phyloP scores from a whole-genome alignment of 1,139 yeast genomes.

The Pichia sp. region DNA sequence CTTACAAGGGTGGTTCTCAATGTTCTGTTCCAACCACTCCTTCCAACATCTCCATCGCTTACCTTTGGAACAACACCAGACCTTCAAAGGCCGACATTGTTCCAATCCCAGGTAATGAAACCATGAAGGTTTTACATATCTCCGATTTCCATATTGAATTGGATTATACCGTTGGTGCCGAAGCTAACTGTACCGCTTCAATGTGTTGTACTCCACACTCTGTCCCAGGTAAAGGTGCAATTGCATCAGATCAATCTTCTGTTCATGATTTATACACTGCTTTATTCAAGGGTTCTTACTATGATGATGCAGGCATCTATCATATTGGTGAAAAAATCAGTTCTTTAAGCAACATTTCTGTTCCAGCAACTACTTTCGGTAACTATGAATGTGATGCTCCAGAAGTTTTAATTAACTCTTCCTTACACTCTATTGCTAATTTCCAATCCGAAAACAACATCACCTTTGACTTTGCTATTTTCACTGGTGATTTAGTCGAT shows the following conservation, averaged over 20 bases:
- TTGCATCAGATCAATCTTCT: slow-evolving; percentile 23
- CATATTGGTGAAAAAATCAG: slow-evolving; percentile 16
- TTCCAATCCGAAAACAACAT: slow-evolving; percentile 34
- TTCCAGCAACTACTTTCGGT: slow-evolving; percentile 62
- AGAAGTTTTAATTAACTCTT: slow-evolving; percentile 53
- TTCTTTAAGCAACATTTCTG: slow-evolving; percentile 8
- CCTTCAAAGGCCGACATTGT: slow-evolving; percentile 36
- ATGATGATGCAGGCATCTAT: slow-evolving; percentile 21
- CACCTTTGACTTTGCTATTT: slow-evolving; percentile 56
- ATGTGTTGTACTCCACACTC: slow-evolving; percentile 47
- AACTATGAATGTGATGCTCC: slow-evolving; percentile 66
- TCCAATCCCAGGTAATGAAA: slow-evolving; percentile 37
- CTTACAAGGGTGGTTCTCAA: slow-evolving; percentile 40
- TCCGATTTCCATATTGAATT: slow-evolving; percentile 64
- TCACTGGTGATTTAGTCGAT: slow-evolving; percentile 59
- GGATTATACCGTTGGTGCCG: slow-evolving; percentile 56
- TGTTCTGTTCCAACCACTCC: slow-evolving; percentile 47
- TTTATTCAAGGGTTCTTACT: slow-evolving; percentile 27
- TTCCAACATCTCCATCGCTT: slow-evolving; percentile 27
- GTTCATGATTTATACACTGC: slow-evolving; percentile 21
- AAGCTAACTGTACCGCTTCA: slow-evolving; percentile 54
- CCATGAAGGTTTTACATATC: slow-evolving; percentile 63
- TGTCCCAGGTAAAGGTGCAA: slow-evolving; percentile 32
- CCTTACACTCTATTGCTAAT: slow-evolving; percentile 46
- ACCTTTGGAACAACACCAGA: slow-evolving; percentile 42